These are phyloP conservation scores for Claviceps quebecensis DNA, from an alignment of 2,329 filamentous ascomycete genomes.

Conservation along the genomic window DNA sequence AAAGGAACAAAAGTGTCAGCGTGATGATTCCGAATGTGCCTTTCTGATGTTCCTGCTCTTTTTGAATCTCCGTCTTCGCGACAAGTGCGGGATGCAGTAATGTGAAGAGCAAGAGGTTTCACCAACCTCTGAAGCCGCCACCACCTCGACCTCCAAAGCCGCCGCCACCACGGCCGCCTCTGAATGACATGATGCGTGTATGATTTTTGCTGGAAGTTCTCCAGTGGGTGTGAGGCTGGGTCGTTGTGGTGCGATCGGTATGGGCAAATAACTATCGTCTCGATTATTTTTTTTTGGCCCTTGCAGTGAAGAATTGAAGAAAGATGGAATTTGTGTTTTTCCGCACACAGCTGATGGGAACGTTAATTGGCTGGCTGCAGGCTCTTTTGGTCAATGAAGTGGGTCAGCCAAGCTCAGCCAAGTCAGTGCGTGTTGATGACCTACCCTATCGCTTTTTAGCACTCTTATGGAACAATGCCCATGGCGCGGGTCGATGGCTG, in stretches of 20 bases:
- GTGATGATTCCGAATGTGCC: neutral
- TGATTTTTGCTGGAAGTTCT: neutral
- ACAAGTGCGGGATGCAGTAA: neutral
- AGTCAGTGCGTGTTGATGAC: too few species aligned
- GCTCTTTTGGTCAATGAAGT: neutral
- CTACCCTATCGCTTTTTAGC: neutral
- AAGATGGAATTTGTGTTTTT: conserved; percentile 5
- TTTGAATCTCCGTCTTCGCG: neutral
- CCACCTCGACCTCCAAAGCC: conserved; percentile 10
- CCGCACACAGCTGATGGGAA: conserved; percentile 1
- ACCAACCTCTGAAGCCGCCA: conserved; percentile 10
- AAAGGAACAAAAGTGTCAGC: neutral
- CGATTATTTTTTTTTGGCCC: conserved; percentile 6
- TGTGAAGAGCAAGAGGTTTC: neutral
- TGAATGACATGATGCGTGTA: conserved; percentile 9
- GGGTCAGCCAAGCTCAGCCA: neutral
- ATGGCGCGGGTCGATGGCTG: neutral
- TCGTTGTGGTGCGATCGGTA: conserved; percentile 3
- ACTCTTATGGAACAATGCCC: too few species aligned
- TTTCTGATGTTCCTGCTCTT: neutral
- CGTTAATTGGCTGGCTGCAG: neutral
- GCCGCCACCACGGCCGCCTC: conserved; percentile 10
- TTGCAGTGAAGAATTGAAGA: neutral
- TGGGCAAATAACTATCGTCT: neutral
- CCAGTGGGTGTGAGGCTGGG: neutral